A percentile compares a stretch with the other conserved stretches of the same genome.
phyloP scores from a whole-genome alignment of 2,329 filamentous ascomycete species.

The Xylariaceae sp. region DNA sequence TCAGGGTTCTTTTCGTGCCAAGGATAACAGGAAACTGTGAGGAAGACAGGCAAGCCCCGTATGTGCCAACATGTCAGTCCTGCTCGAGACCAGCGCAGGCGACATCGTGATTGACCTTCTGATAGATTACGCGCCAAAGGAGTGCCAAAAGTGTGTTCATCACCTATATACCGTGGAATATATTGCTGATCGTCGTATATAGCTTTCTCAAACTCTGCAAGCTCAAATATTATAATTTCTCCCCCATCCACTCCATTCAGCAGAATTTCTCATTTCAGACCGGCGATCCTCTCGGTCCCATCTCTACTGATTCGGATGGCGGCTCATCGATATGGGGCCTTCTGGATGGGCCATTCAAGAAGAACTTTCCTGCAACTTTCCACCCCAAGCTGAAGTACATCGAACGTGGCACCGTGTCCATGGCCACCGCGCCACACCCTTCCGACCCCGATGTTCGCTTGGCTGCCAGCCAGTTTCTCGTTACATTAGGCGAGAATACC shows the following conservation, averaged over 20 bases:
- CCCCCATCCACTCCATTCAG: conserved; percentile 89
- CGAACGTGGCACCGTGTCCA: conserved; percentile 91
- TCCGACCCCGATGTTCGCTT: conserved; percentile 81
- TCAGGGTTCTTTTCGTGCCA: too few relatives aligned
- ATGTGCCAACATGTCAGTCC: conserved; percentile 75
- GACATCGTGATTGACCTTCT: conserved; percentile 95
- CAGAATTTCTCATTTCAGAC: conserved; percentile 97
- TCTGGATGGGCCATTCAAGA: conserved; percentile 71
- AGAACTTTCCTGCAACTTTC: conserved; percentile 84
- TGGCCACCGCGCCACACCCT: conserved; percentile 85
- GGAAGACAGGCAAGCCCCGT: not conserved
- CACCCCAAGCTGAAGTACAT: conserved; percentile 86
- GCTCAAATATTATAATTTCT: conserved; percentile 98
- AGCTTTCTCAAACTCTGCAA: conserved; percentile 99
- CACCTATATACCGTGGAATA: too few relatives aligned
- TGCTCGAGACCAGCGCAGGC: conserved; percentile 90
- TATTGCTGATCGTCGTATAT: conserved; percentile 60
- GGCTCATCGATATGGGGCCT: conserved; percentile 93
- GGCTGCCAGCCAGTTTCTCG: conserved; percentile 90
- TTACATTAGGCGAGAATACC: conserved; percentile 87
- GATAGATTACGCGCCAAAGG: conserved; percentile 85
- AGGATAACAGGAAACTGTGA: too few relatives aligned
- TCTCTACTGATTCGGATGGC: conserved; percentile 84
- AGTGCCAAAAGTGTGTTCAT: conserved; percentile 87
- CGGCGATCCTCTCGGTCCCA: conserved; percentile 89